Base-by-base conservation (phyloP, 2,329 filamentous ascomycete genomes). In the Trichoderma endophyticum region DNA sequence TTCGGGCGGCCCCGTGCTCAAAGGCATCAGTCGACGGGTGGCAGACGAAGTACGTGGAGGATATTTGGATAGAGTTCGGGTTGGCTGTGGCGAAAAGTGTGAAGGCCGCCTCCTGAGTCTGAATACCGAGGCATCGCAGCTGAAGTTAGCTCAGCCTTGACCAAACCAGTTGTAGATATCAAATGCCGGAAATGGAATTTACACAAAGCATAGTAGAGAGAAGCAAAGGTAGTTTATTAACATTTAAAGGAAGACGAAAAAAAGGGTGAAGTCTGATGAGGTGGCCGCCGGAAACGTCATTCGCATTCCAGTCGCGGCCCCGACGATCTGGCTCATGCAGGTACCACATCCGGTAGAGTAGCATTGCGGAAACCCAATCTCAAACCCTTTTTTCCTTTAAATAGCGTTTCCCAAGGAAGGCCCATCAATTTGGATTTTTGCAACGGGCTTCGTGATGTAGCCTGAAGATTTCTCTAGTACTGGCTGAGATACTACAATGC, bases 1-100 rank as follows among this genome's bases (percentile, higher is more conserved):
- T 70, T 71, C 68, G 68, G 68, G 68, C 68, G 68, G 68, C 68
- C 30, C 68, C 68, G 68, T 59, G 26, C n/a, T 57, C 56, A 24
- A 30, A 32, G 30, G 18, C 57, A 9, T 54, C 39, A 62, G 57
- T n/a, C 28, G 26, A 28, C 32, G 30, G 48, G 28, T 62, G 30
- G 39, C 57, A 61, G 57, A 32, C 5, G 8, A 26, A 30, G 24
- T 36, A 54, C 18, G 36, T n/a, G 21, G 36, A 15, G 28, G 11
- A 26, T 26, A 24, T 68, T 4, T n/a, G 39, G 39, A 54, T 54
- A 62, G 21, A 54, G 28, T 62, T 70, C 56, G 5, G 51, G 39
- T 54, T 30, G 5, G 12, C 7, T 15, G 67, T 70, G 57, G 67
- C 67, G 21, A 54, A 59, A 26, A 51, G 24, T 14, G 15, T 60